Evolutionary conservation across 345 rosid species (phyloP), one percentile per base, ranked within the genome.

Genomic region (Eucalyptus fibrosa): DNA sequence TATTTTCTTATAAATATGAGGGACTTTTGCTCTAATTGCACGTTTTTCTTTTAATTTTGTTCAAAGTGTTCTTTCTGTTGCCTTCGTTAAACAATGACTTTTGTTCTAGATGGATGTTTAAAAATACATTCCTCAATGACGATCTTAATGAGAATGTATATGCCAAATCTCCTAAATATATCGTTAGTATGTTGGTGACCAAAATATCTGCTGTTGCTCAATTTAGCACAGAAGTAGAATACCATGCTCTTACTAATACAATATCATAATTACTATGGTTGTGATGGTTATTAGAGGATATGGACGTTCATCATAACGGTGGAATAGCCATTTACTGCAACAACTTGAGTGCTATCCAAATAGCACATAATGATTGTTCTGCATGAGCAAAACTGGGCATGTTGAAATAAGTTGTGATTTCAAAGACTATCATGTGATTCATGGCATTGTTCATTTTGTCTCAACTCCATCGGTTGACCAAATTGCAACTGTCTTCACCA

Each of bases 151-250:
- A 56, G 60, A 21, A 23, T 56, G 30, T 56, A 21, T 56, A 24
- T 56, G 2, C 62, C 26, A 56, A 56, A 56, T 56, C 6, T 56
- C 62, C 30, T 9, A 56, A 24, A 24, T 56, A 56, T 23, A 24
- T 56, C 1, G 62, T 30, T 56, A 24, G 62, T 56, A 56, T 56
- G 28, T 1, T 9, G 5, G 28, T 56, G 60, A 56, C 62, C 13
- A 56, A 56, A 56, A 23, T 9, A 0, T 0, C 1, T 4, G 6
- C 0, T 23, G 3, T 56, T 56, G 13, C 62, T 56, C 0, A 6
- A 56, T 56, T 0, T 1, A 23, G 6, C 6, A 56, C 0, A 21
- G 1, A 56, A 56, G 60, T 23, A 56, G 28, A 56, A 56, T 23
- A 21, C 9, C 60, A 56, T 56, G 60, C 60, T 56, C 60, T 1